phyloP scores from a whole-genome alignment of 768 basidiomycete species.

The Rhizopogon vinicolor region DNA sequence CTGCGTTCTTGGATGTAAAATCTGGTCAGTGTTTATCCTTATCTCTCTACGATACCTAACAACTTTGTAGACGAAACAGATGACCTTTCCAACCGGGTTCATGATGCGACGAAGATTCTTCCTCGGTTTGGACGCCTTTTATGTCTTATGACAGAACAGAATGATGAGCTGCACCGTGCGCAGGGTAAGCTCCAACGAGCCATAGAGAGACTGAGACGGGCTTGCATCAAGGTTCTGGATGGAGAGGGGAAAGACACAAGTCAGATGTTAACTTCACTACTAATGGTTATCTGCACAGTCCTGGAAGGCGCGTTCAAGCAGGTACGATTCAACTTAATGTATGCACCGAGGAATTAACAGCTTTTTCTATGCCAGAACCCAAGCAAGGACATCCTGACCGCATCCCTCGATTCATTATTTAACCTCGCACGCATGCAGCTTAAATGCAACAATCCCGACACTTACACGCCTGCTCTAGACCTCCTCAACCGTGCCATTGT shows the following conservation, averaged over 20 bases:
- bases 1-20: conserved; percentile 27
- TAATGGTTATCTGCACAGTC: conserved; percentile 31
- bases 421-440: conserved; percentile 44
- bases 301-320: conserved; percentile 25
- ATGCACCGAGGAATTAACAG: background rate
- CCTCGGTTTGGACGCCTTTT: conserved; percentile 14
- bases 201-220: conserved; percentile 53
- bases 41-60: background rate
- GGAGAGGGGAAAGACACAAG: conserved; percentile 6
- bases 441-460: conserved; percentile 34
- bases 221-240: conserved; percentile 46
- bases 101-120: conserved; percentile 14
- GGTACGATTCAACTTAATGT: conserved; percentile 16
- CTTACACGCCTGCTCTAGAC: conserved; percentile 42
- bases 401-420: conserved; percentile 53
- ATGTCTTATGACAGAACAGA: conserved; percentile 3
- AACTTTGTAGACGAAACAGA: conserved; percentile 2
- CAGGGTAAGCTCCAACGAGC: conserved; percentile 55
- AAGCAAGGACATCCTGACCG: conserved; percentile 33
- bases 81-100: conserved; percentile 14
- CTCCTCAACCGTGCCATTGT: conserved; percentile 40
- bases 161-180: conserved; percentile 34
- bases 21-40: background rate
- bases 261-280: conserved; percentile 18
- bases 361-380: conserved; percentile 10